phyloP scores from a whole-genome alignment of 441 rosid genomes.

The Raphanus hybrid region DNA sequence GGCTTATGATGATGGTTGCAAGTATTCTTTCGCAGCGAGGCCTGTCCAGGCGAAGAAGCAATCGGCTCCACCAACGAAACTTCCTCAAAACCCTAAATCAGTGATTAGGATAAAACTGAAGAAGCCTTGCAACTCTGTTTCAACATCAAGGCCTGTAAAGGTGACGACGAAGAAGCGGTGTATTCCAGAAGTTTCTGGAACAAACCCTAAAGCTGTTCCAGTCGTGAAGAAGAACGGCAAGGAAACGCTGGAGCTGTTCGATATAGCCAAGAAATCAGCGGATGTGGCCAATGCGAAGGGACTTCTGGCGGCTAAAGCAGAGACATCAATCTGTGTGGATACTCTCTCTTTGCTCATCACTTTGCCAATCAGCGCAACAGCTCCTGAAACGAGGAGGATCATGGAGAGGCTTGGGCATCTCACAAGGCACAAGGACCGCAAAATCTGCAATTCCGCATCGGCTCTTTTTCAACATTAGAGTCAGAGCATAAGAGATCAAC shows the following conservation, averaged over 20 bases:
- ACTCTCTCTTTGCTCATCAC: constrained; percentile 13
- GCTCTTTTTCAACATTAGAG: constrained; percentile 23
- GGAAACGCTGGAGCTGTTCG: constrained; percentile 23
- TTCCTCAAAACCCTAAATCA: neutral
- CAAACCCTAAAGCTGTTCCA: neutral
- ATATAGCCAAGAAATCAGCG: constrained; percentile 28
- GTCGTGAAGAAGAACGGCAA: neutral
- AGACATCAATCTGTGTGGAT: constrained; percentile 22
- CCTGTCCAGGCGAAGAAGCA: constrained; percentile 15
- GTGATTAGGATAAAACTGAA: neutral
- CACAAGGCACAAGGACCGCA: constrained; percentile 20
- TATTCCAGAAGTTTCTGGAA: neutral
- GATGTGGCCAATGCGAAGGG: constrained; percentile 30
- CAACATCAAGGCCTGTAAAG: neutral
- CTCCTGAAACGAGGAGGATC: neutral
- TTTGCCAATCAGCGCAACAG: constrained; percentile 4
- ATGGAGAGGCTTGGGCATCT: constrained; percentile 17
- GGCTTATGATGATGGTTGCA: neutral
- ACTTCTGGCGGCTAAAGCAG: neutral
- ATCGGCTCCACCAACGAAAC: neutral
- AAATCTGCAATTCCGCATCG: constrained; percentile 21
- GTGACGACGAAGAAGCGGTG: neutral
- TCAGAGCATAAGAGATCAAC: constrained; percentile 17
- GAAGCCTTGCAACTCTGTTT: neutral
- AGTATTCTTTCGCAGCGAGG: neutral